Evolutionary conservation across 306 rosid genomes (phyloP).

Genomic region (Dalbergia cultrata): DNA sequence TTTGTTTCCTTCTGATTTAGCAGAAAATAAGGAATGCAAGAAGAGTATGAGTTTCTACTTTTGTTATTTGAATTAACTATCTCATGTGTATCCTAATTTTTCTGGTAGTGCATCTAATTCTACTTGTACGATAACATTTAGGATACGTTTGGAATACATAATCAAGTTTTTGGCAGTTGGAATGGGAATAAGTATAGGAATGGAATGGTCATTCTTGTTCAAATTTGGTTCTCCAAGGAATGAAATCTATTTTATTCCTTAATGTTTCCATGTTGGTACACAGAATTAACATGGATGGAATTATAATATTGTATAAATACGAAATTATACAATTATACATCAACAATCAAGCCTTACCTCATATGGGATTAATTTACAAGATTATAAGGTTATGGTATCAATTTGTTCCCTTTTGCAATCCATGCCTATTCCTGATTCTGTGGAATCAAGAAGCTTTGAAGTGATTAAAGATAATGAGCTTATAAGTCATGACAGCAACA

Average conservation of each 20-base stretch:
- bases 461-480: background rate
- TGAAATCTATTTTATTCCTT: background rate
- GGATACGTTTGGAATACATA: background rate
- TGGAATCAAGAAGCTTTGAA: conserved; percentile 2
- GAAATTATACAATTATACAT: background rate
- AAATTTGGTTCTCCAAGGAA: conserved; percentile 6
- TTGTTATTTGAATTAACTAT: conserved; percentile 21
- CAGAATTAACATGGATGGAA: conserved; percentile 11
- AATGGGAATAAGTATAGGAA: background rate
- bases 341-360: background rate
- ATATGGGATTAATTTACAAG: conserved; percentile 1
- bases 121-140: conserved; percentile 1
- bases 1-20: conserved; percentile 1
- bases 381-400: background rate
- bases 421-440: background rate
- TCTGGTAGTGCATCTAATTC: conserved; percentile 1
- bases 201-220: conserved; percentile 1
- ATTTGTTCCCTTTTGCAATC: conserved; percentile 1
- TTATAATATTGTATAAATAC: background rate
- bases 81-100: background rate
- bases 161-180: no score
- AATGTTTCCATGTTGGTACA: background rate
- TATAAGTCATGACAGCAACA: background rate
- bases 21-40: background rate
- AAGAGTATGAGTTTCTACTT: conserved; percentile 5